These are phyloP conservation scores for Ehretia macrophylla DNA, from an alignment of 257 asterid species.

Conservation along the genomic window DNA sequence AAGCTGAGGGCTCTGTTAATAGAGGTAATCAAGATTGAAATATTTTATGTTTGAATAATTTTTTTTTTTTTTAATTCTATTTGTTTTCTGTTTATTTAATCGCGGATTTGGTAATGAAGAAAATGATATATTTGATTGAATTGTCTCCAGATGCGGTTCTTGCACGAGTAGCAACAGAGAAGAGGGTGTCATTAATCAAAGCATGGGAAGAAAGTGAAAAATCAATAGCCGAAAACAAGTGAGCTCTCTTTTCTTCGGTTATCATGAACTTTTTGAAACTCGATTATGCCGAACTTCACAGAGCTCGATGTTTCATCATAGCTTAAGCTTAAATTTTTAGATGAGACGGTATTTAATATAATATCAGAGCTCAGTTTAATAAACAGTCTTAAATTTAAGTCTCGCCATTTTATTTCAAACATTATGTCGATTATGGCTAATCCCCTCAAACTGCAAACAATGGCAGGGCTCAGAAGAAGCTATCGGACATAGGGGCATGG, in stretches of 20 bases:
- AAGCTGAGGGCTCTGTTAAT: conserved; percentile 65
- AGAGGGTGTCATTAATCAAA: conserved; percentile 62
- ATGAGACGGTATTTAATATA: too few relatives aligned
- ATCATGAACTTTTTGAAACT: not conserved
- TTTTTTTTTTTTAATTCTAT: not conserved
- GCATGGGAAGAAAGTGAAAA: conserved; percentile 99
- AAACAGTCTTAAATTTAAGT: too few relatives aligned
- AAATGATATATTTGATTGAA: conserved; percentile 7
- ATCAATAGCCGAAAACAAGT: conserved; percentile 88
- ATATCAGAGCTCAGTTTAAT: too few relatives aligned
- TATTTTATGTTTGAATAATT: not conserved
- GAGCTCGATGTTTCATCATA: not conserved
- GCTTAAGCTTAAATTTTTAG: too few relatives aligned
- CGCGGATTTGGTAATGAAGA: not conserved
- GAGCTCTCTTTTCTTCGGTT: conserved; percentile 18
- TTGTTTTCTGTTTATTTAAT: not conserved
- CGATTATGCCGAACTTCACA: not conserved
- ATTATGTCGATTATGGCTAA: not conserved
- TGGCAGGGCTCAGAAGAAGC: conserved; percentile 54
- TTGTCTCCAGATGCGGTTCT: conserved; percentile 67
- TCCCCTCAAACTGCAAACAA: not conserved
- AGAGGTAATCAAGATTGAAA: conserved; percentile 54
- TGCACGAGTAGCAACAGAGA: conserved; percentile 75
- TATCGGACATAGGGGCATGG: conserved; percentile 70
- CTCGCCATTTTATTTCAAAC: too few relatives aligned